A percentile compares a stretch with the other conserved stretches of the same genome.
These are phyloP conservation scores for Spizellomyces punctatus DNA, from an alignment of 192 early-diverging fungal genomes.

Conservation along the genomic window DNA sequence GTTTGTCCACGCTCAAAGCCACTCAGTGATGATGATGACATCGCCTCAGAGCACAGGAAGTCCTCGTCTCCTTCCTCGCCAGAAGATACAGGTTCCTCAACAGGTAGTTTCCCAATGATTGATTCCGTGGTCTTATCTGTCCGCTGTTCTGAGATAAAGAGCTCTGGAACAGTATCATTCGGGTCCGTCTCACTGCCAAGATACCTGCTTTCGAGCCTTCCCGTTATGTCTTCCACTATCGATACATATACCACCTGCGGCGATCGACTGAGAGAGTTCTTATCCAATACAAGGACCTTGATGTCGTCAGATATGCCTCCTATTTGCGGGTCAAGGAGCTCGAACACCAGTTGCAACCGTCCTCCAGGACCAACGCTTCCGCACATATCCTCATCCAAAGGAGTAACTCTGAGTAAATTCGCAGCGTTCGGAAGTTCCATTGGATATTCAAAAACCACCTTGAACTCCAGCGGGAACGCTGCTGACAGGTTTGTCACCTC, in stretches of 20 bases:
- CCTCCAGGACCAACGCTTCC: constrained; percentile 64
- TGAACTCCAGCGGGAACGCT: constrained; percentile 66
- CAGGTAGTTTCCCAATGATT: constrained; percentile 1
- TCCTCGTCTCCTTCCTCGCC: constrained; percentile 24
- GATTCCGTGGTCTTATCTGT: neutral
- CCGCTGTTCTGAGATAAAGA: too few relatives aligned
- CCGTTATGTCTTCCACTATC: constrained; percentile 56
- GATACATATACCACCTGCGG: constrained; percentile 64
- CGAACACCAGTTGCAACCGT: constrained; percentile 57
- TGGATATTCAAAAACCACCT: constrained; percentile 73
- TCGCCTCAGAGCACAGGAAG: constrained; percentile 16
- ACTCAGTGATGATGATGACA: constrained; percentile 28
- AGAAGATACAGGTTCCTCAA: constrained; percentile 26
- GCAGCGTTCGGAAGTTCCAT: constrained; percentile 66
- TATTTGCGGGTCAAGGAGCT: constrained; percentile 62
- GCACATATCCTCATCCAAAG: constrained; percentile 59
- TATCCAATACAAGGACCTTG: constrained; percentile 71
- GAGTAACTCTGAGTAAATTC: constrained; percentile 62
- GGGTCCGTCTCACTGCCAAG: too few relatives aligned
- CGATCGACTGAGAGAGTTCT: constrained; percentile 61
- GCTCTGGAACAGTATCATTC: too few relatives aligned
- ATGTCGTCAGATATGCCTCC: constrained; percentile 74
- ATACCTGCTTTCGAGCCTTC: too few relatives aligned
- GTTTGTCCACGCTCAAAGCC: constrained; percentile 4
- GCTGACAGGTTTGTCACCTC: constrained; percentile 66